Base-by-base conservation (phyloP, 2,329 filamentous ascomycete genomes). In the Paraphaeosphaeria minitans region DNA sequence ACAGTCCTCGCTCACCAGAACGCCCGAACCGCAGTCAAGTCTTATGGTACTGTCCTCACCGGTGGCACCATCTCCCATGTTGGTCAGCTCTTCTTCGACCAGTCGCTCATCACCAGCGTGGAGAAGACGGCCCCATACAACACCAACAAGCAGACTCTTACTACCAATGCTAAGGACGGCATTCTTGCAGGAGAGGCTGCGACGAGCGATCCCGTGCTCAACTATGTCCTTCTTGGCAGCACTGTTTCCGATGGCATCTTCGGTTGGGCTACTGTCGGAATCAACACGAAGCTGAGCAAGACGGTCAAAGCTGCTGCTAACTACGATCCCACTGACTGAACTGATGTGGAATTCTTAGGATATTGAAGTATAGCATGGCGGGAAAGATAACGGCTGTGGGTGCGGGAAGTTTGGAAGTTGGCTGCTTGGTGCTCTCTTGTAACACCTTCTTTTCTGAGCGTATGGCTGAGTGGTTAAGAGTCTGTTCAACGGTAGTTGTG, bases 1-100 rank as follows among this genome's bases (percentile, higher is more conserved):
- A 76, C 78, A 69, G 62, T 70, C 8, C 49, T 70, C 33, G 62
- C 76, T 5, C 73, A 76, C 49, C 63, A 70, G 19, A 42, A 42
- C 9, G 39, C 39, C 1, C 7, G 1, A 42, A 42, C 16, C 9
- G 21, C 39, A 2, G 19, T 21, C 39, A 42, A 42, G 19, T 19
- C 39, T 3, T 42, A 39, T 14, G 49, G 49, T 5, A 52, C 37
- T 8, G 22, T 52, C 22, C 78, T 84, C 57, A 73, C 75, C 27
- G 82, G 79, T 60, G 77, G 78, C 10, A 76, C 74, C 53, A 78
- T 83, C 55, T 80, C 82, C 13, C 85, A 89, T 75, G 80, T 89
- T 50, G 86, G 86, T 22, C 87, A 89, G 69, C 63, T 86, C 37
- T 89, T 86, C 81, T 88, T 86, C 58, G 85, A 89, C 73, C 83